phyloP scores from a whole-genome alignment of 768 basidiomycete species.

The Amanita thiersii region DNA sequence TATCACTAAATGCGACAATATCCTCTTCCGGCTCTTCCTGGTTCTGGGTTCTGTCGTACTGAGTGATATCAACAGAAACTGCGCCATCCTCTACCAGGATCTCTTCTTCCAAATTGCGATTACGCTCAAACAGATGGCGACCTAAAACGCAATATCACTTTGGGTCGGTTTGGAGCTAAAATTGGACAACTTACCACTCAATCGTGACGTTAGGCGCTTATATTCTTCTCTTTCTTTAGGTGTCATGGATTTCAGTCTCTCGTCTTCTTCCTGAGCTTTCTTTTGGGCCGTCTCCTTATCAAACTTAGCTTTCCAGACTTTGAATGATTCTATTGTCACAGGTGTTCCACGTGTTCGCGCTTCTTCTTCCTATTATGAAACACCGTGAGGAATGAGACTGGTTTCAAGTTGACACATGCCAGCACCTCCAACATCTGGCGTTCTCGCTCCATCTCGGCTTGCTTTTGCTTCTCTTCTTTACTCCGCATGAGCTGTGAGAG shows the following conservation, averaged over 20 bases:
- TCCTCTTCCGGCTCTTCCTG: constrained; percentile 64
- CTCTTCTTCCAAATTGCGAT: constrained; percentile 74
- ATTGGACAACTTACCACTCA: constrained; percentile 48
- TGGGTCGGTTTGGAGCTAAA: neutral
- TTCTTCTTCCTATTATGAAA: constrained; percentile 77
- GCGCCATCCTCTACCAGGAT: constrained; percentile 77
- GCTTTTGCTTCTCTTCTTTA: constrained; percentile 46
- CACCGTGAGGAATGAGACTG: constrained; percentile 3
- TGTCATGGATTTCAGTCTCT: constrained; percentile 53
- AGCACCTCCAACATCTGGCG: constrained; percentile 67
- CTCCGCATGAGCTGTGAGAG: constrained; percentile 54
- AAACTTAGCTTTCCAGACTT: constrained; percentile 75
- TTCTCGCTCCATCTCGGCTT: constrained; percentile 67
- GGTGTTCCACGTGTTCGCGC: constrained; percentile 86
- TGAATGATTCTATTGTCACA: constrained; percentile 78
- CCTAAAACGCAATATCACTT: constrained; percentile 38
- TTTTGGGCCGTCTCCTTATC: constrained; percentile 55
- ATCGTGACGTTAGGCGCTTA: constrained; percentile 51
- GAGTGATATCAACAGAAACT: constrained; percentile 81
- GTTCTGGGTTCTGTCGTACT: constrained; percentile 67
- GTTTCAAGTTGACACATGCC: neutral
- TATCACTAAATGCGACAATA: constrained; percentile 72
- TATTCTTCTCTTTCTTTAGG: constrained; percentile 83
- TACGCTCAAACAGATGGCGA: constrained; percentile 86
- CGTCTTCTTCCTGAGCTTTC: constrained; percentile 71